phyloP scores from a whole-genome alignment of 495 filamentous ascomycete species.

The Platismatia glauca region DNA sequence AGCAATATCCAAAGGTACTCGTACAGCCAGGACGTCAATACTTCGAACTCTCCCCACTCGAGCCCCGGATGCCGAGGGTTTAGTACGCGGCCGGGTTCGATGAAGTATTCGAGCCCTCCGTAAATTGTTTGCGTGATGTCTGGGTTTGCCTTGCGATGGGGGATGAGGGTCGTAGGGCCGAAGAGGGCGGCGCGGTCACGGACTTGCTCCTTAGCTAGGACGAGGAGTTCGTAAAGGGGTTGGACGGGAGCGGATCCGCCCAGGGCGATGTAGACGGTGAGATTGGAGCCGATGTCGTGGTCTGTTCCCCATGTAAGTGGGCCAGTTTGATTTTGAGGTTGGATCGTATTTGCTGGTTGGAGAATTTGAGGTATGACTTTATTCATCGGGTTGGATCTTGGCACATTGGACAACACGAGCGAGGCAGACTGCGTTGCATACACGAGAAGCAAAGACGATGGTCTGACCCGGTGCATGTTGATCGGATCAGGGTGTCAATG shows the following conservation, averaged over 20 bases:
- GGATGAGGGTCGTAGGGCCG: not conserved
- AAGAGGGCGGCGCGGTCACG: not conserved
- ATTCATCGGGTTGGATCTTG: not conserved
- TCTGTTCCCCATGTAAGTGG: not conserved
- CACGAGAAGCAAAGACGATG: not conserved
- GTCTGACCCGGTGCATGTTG: not conserved
- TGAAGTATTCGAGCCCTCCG: not conserved
- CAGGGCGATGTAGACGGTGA: not conserved
- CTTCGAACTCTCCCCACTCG: not conserved
- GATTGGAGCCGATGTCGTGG: not conserved
- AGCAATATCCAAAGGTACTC: not conserved
- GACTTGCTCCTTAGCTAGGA: not conserved
- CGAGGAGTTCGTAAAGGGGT: not conserved
- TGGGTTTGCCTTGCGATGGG: not conserved
- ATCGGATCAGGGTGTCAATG: not conserved
- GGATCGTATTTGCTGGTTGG: not conserved
- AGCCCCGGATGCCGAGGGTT: not conserved
- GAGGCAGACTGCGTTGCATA: not conserved
- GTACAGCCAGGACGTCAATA: not conserved
- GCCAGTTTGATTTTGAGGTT: not conserved
- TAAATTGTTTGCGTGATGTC: not conserved
- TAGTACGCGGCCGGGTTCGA: not conserved
- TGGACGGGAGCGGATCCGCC: not conserved
- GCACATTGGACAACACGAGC: not conserved
- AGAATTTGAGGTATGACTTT: not conserved